Percentiles rank a stretch among this genome's conserved stretches.
These are phyloP conservation scores for Penicillium malachiteum DNA, from an alignment of 495 filamentous ascomycete species.

Conservation along the genomic window DNA sequence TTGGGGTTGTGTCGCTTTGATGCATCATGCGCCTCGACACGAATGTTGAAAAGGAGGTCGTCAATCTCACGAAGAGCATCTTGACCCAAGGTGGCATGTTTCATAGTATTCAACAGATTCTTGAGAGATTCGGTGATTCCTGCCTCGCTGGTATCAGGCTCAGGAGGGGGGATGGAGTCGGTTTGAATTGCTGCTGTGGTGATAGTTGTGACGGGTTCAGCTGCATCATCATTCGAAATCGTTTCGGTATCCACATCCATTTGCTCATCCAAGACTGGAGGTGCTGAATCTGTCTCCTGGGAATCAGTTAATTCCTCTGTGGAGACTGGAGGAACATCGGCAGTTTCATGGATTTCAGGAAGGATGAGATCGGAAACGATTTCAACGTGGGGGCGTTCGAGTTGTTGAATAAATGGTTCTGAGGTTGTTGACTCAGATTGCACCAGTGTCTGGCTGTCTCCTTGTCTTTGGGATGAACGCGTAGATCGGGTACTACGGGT, in stretches of 20 bases:
- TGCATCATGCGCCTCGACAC: constrained; percentile 61
- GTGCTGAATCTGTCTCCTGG: constrained; percentile 12
- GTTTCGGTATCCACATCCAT: constrained; percentile 18
- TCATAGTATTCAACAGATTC: constrained; percentile 51
- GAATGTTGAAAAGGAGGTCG: constrained; percentile 66
- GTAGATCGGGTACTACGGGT: constrained; percentile 15
- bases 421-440: neutral
- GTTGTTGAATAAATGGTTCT: neutral
- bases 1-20: constrained; percentile 45
- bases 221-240: neutral
- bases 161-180: constrained; percentile 5
- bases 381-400: neutral
- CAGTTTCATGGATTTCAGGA: neutral
- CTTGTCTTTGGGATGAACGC: constrained; percentile 12
- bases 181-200: constrained; percentile 20
- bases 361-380: constrained; percentile 1
- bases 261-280: constrained; percentile 7
- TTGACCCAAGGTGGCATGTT: constrained; percentile 47
- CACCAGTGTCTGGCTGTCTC: neutral
- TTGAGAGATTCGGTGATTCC: constrained; percentile 51
- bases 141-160: constrained; percentile 10
- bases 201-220: constrained; percentile 7
- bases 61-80: constrained; percentile 59
- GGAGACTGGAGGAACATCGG: constrained; percentile 9
- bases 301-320: constrained; percentile 22